Base-by-base conservation (phyloP, 2,329 filamentous ascomycete genomes). In the Lecanosticta acicola region DNA sequence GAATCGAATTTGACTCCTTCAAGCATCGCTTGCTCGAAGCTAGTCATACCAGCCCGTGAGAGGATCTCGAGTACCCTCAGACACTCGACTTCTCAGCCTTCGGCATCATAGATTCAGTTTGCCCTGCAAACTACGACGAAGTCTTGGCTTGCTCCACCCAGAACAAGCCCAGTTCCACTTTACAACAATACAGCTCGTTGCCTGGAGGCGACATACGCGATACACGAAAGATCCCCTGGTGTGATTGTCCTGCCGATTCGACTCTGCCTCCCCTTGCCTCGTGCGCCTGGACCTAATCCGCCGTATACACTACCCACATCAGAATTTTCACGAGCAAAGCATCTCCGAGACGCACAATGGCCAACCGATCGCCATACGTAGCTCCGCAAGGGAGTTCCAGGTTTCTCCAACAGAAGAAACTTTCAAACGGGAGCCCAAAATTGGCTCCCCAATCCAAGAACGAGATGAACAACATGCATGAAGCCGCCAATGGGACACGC, bases 181-280 rank as follows among this genome's bases (percentile, higher is more conserved):
- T 34, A 56, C 50, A 53, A 16, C 40, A 45, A 14, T 38, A 47
- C 44, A 53, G 48, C 53, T 50, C 49, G 53, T 58, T 59, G 54
- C 57, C 56, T 32, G 50, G 51, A 58, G 57, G 57, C 56, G 57
- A 57, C 54, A 41, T 44, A 43, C 49, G 51, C 51, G 49, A 53
- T 46, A 47, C 35, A 50, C 3, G 16, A 5, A 41, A 26, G 14
- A 32, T 32, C 11, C 29, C 24, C 5, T 5, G 11, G 24, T 29
- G 24, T 29, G 24, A 29, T 29, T 7, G 5, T 7, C 5, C 24
- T 5, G 7, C 5, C 24, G 24, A 29, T 29, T 29, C 11, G 24
- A 29, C n/a, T n/a, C n/a, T n/a, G n/a, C n/a, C n/a, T n/a, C n/a
- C n/a, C n/a, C n/a, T n/a, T n/a, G n/a, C n/a, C n/a, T n/a, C n/a